Evolutionary conservation across 2,329 filamentous ascomycete genomes (phyloP).

Genomic region (Penicillium griseofulvum): DNA sequence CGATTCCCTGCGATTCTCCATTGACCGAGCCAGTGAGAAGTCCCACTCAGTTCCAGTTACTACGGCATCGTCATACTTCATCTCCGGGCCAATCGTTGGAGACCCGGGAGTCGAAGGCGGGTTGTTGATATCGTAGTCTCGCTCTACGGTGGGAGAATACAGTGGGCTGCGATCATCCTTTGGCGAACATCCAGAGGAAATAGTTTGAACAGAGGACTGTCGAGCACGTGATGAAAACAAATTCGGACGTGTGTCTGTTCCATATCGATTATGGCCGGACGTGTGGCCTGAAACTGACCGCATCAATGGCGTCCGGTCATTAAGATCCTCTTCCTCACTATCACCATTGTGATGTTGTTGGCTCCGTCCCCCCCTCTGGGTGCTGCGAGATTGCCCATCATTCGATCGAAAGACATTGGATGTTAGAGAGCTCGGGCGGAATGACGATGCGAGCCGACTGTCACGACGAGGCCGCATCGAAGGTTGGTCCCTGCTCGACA

Average conservation of each 20-base stretch:
- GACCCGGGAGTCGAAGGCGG: slow-evolving; percentile 62
- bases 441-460: slow-evolving; percentile 43
- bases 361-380: slow-evolving; percentile 30
- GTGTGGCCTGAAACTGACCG: slow-evolving; percentile 29
- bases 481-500: slow-evolving; percentile 54
- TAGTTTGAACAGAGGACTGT: slow-evolving; percentile 26
- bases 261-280: slow-evolving; percentile 36
- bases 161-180: slow-evolving; percentile 25
- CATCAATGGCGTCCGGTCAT: slow-evolving; percentile 58
- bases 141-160: slow-evolving; percentile 24
- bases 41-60: slow-evolving; percentile 45
- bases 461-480: slow-evolving; percentile 63
- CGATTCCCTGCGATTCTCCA: slow-evolving; percentile 36
- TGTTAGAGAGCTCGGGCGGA: slow-evolving; percentile 35
- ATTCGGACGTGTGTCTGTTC: slow-evolving; percentile 30
- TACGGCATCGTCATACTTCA: slow-evolving; percentile 55
- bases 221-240: slow-evolving; percentile 27
- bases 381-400: slow-evolving; percentile 33
- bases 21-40: slow-evolving; percentile 37
- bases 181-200: slow-evolving; percentile 32
- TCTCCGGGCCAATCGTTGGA: slow-evolving; percentile 53
- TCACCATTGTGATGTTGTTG: slow-evolving; percentile 25
- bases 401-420: slow-evolving; percentile 46
- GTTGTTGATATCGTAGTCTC: slow-evolving; percentile 63
- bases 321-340: slow-evolving; percentile 36